phyloP scores from a whole-genome alignment of 2,329 filamentous ascomycete genomes.

The Xylariaceae sp. region DNA sequence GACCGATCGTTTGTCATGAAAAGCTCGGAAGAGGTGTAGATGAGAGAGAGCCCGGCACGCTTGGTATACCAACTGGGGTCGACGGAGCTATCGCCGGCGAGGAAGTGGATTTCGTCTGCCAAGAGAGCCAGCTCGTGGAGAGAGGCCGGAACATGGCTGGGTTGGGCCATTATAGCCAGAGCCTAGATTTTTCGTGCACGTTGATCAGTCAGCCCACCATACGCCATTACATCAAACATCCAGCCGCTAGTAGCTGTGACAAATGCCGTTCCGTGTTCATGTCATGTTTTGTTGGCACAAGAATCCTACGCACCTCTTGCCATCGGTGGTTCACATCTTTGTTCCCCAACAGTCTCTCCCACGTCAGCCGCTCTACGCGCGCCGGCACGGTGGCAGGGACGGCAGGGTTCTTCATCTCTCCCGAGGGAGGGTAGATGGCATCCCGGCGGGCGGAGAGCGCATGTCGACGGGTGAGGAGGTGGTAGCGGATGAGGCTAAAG shows the following conservation, averaged over 20 bases:
- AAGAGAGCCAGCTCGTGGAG: conserved; percentile 74
- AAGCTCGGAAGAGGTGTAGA: conserved; percentile 71
- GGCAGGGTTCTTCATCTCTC: no score
- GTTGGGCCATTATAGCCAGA: conserved; percentile 83
- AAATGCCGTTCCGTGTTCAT: neutral
- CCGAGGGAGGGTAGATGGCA: conserved; percentile 25
- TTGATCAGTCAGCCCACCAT: neutral
- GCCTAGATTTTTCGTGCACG: conserved; percentile 64
- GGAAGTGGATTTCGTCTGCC: conserved; percentile 87
- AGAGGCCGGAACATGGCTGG: conserved; percentile 68
- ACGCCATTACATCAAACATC: no score
- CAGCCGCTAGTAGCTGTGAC: no score
- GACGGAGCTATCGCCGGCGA: conserved; percentile 75
- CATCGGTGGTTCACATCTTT: conserved; percentile 65
- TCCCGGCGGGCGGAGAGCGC: conserved; percentile 44
- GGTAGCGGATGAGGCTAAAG: conserved; percentile 76
- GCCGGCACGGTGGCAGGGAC: conserved; percentile 34
- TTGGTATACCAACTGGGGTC: conserved; percentile 83
- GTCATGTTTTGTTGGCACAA: no score
- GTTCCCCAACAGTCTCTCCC: conserved; percentile 75
- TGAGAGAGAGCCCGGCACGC: conserved; percentile 49
- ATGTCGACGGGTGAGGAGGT: conserved; percentile 63
- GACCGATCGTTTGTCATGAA: conserved; percentile 91
- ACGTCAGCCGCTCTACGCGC: conserved; percentile 65
- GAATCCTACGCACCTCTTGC: conserved; percentile 78